Evolutionary conservation across 306 rosid genomes (phyloP).

Genomic region (Begonia peltatifolia): DNA sequence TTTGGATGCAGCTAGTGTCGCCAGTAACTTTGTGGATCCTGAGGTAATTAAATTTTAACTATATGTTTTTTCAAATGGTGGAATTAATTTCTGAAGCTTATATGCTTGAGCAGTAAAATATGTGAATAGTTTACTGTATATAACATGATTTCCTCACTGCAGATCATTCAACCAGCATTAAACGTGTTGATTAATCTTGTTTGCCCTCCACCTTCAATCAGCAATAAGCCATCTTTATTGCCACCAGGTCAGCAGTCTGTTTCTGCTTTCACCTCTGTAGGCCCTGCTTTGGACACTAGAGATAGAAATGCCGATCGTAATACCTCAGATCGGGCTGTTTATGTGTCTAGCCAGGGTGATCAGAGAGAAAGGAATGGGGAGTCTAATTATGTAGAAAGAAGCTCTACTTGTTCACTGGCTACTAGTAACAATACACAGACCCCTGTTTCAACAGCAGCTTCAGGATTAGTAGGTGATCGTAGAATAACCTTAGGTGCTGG

Average conservation of each 20-base stretch:
- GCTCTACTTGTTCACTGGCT: constrained; percentile 20
- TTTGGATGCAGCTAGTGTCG: constrained; percentile 92
- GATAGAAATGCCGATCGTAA: constrained; percentile 66
- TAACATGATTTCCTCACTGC: constrained; percentile 20
- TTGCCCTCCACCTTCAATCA: constrained; percentile 97
- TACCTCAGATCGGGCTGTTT: constrained; percentile 44
- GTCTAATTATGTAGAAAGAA: constrained; percentile 33
- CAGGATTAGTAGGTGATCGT: constrained; percentile 91
- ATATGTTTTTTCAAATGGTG: constrained; percentile 3
- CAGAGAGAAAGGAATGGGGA: constrained; percentile 64
- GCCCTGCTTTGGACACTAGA: constrained; percentile 44
- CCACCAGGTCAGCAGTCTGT: constrained; percentile 58
- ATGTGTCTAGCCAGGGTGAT: constrained; percentile 40
- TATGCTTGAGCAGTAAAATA: constrained; percentile 1
- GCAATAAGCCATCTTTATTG: constrained; percentile 59
- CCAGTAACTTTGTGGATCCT: constrained; percentile 71
- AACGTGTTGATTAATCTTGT: constrained; percentile 91
- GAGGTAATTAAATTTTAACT: constrained; percentile 39
- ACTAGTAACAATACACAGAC: constrained; percentile 35
- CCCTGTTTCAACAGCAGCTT: constrained; percentile 45
- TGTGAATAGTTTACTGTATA: not conserved
- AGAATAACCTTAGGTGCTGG: constrained; percentile 90
- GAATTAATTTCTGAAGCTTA: constrained; percentile 7
- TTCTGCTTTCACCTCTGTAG: constrained; percentile 42
- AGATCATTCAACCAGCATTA: constrained; percentile 93